phyloP scores from a whole-genome alignment of 805 yeast species.

The Candida qinlingensis region DNA sequence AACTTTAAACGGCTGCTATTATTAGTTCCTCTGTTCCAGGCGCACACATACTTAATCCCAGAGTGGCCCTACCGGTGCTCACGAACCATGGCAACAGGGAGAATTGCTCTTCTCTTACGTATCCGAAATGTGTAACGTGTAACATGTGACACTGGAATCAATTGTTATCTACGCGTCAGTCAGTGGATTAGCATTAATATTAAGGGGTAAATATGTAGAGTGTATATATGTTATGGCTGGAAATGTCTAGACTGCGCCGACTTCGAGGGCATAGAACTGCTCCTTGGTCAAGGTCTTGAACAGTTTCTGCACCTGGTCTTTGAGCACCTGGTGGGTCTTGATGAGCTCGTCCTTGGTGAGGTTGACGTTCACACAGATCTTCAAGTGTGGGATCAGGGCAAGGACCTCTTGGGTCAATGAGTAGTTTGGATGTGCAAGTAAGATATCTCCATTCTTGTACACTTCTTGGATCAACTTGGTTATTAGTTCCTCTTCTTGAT shows the following conservation, averaged over 20 bases:
- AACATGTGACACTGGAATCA: too few relatives aligned
- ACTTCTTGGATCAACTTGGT: conserved; percentile 61
- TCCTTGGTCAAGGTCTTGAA: conserved; percentile 12
- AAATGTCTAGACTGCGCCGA: background rate
- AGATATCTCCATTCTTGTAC: conserved; percentile 41
- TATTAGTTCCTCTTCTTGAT: conserved; percentile 51
- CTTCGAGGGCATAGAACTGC: background rate
- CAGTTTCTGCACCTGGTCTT: conserved; percentile 22
- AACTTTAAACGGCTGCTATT: background rate
- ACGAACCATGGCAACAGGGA: background rate
- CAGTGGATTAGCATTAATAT: too few relatives aligned
- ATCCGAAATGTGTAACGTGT: background rate
- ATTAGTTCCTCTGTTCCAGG: background rate
- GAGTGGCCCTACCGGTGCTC: background rate
- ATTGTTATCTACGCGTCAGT: too few relatives aligned
- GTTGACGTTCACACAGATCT: conserved; percentile 43
- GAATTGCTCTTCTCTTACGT: background rate
- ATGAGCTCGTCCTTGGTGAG: conserved; percentile 40
- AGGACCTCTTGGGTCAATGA: conserved; percentile 69
- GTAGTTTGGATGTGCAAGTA: conserved; percentile 59
- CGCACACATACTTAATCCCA: background rate
- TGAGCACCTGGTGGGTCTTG: conserved; percentile 36
- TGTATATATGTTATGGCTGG: too few relatives aligned
- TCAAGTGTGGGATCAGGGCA: conserved; percentile 60
- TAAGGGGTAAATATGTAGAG: too few relatives aligned